Conservation (phyloP, 2,329 filamentous ascomycete species). For the Neocucurbitaria cava region DNA sequence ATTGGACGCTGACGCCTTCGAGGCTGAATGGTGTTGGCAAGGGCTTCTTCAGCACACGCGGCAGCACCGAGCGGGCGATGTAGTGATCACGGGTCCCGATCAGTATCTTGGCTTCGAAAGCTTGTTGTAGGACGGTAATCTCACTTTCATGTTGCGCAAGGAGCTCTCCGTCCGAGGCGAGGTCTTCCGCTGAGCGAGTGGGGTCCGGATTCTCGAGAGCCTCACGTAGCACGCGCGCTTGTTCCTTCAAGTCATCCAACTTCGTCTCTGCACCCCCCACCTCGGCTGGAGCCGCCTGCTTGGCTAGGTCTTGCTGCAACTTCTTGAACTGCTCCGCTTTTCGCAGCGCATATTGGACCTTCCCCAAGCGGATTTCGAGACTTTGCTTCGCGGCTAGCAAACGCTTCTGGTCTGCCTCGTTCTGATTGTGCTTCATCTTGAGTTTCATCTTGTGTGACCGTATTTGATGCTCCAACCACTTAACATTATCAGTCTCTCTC, state of each 20-base stretch:
- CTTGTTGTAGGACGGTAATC: constrained; percentile 26
- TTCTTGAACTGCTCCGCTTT: constrained; percentile 33
- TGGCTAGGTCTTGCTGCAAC: constrained; percentile 18
- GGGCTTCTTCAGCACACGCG: constrained; percentile 20
- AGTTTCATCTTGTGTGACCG: constrained; percentile 30
- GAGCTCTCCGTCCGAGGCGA: constrained; percentile 16
- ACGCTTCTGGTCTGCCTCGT: constrained; percentile 33
- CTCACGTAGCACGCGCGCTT: constrained; percentile 14
- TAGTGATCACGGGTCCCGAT: constrained; percentile 24
- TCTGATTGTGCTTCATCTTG: constrained; percentile 34
- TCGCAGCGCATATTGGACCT: constrained; percentile 31
- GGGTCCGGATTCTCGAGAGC: constrained; percentile 24
- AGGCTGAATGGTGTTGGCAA: constrained; percentile 32
- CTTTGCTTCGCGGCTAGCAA: constrained; percentile 28
- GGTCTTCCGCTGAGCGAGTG: constrained; percentile 12
- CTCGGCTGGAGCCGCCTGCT: constrained; percentile 27
- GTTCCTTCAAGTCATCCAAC: constrained; percentile 19
- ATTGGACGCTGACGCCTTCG: constrained; percentile 36
- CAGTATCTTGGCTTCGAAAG: constrained; percentile 30
- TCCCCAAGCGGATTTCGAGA: constrained; percentile 30
- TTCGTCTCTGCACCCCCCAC: constrained; percentile 26
- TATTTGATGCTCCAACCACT: constrained; percentile 38
- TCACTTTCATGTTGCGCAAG: constrained; percentile 18
- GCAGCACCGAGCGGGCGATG: constrained; percentile 34
- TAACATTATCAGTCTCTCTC: constrained; percentile 24